Base-by-base conservation (phyloP, 108 stramenopile genomes). In the Cyclotella distinguenda region DNA sequence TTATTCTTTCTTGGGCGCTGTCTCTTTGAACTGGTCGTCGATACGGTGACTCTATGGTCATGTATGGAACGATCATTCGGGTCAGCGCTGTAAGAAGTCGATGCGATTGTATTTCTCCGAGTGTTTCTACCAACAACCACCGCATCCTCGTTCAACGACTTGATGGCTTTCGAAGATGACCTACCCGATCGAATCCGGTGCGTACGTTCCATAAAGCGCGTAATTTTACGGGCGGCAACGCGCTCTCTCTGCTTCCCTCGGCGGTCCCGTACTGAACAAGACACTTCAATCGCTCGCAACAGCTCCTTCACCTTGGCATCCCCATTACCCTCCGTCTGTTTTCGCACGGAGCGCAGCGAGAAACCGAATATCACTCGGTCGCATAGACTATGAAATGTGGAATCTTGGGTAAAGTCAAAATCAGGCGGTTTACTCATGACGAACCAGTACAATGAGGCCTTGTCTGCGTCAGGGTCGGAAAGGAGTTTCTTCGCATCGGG, bases 331-430 rank as follows among this genome's bases (percentile, higher is more conserved):
- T 51, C 49, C 36, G 11, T 39, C 26, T 47, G 61, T 33, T 18
- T 47, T n/a, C 34, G 34, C 31, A 39, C 11, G 18, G 61, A 47
- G 3, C 27, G 47, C 9, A 64, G 38, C 25, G 63, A 64, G 27
- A 64, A 64, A 18, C 63, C 63, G 36, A 64, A 51, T 1, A 16
- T 6, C 1, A 52, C 63, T 40, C 63, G 34, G 36, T 64, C 50
- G 7, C 25, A 34, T 50, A 64, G 16, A 6, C 32, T 19, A 52
- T 64, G 31, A 18, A 48, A 51, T 26, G 31, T 51, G n/a, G 63
- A 38, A 51, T 51, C 49, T 23, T 36, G 22, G 3, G 23, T 2
- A 36, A 64, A 40, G 19, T 51, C 63, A 15, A n/a, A 31, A 30
- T 40, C 13, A 12, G 63, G 50, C 11, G 40, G 11, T 19, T 27